Evolutionary conservation across 192 early-diverging fungal species (phyloP), one percentile per base, ranked within the genome.

Genomic region (Umbelopsis sp.): DNA sequence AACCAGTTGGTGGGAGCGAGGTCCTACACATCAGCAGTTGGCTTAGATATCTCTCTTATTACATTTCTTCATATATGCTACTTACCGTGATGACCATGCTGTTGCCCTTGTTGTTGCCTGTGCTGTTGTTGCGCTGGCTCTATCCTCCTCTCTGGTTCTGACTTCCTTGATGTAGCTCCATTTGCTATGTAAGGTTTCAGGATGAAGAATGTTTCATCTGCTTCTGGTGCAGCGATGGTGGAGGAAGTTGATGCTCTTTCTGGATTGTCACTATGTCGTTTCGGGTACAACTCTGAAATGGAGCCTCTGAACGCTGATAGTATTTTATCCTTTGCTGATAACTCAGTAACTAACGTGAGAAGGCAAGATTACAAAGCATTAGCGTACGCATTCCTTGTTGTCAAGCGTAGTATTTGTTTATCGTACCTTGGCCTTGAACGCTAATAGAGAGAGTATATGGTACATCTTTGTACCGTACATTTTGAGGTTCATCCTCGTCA

Each of bases 231-330:
- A 32, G 34, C 44, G 26, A 69, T 73, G 17, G 31, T 69, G 11
- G 74, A 75, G 24, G 74, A 70, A n/a, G 72, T 65, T 0, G 76
- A 77, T 22, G 71, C 49, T 65, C 74, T 65, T 25, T 80, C 74
- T 16, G 74, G 70, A 43, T 76, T 72, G 38, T 59, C 73, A 24
- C 69, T 62, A 29, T 74, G 74, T n/a, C 44, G 31, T 25, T 49
- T 68, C 0, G 43, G 45, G 32, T 68, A 68, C 4, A 68, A 62
- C 29, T 62, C 56, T 62, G 56, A 62, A 22, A 62, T 62, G 12
- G 56, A 62, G 31, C 56, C 56, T 62, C 56, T 62, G 20, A 62
- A 62, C 17, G 56, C 56, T 62, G 56, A 62, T 20, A 62, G 29
- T n/a, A 62, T 62, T 26, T 62, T 62, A 34, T 62, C 16, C 56